Conservation (phyloP, 495 filamentous ascomycete genomes). For the Xylaria longipes region DNA sequence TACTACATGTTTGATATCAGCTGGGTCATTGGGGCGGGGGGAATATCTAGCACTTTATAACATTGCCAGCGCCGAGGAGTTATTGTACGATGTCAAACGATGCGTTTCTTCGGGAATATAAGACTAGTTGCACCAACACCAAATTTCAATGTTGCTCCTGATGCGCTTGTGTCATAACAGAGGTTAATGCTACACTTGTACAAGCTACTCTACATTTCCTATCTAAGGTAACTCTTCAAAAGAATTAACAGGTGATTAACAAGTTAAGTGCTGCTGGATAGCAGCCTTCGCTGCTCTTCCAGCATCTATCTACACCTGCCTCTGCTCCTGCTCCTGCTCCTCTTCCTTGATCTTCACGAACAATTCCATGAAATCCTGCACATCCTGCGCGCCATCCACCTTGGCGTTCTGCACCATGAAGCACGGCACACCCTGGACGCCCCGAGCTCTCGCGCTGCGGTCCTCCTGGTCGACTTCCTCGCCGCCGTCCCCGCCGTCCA, state of each 20-base stretch:
- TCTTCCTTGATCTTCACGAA: constrained; percentile 59
- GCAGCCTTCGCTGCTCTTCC: not conserved
- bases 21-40: constrained; percentile 4
- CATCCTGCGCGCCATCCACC: constrained; percentile 70
- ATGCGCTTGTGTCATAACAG: not conserved
- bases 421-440: constrained; percentile 76
- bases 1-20: not conserved
- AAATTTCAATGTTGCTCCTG: too few relatives aligned
- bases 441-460: constrained; percentile 57
- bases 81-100: not conserved
- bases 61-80: not conserved
- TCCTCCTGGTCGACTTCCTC: constrained; percentile 75
- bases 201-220: not conserved
- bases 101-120: not conserved
- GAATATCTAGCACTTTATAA: not conserved
- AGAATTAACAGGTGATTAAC: too few relatives aligned
- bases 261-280: not conserved
- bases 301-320: not conserved
- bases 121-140: not conserved
- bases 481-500: constrained; percentile 68
- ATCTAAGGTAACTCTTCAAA: not conserved
- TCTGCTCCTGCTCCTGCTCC: not conserved
- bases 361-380: constrained; percentile 59
- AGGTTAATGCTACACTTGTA: not conserved
- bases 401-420: constrained; percentile 71